Percentiles rank a stretch among this genome's conserved stretches.
Conservation (phyloP, 2,329 filamentous ascomycete species). For the Verticillium klebahnii region DNA sequence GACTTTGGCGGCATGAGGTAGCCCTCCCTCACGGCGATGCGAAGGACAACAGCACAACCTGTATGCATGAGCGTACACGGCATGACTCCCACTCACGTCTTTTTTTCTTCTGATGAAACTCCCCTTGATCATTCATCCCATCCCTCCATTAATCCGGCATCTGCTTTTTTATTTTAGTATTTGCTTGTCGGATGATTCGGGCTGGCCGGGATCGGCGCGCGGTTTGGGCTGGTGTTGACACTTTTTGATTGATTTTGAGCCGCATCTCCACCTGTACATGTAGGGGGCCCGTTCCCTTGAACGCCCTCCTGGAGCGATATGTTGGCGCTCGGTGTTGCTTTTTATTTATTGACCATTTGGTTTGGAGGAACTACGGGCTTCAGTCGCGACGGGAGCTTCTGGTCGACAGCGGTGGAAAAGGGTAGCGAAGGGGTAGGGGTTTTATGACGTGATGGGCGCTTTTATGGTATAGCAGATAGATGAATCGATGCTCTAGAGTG, state of each 20-base stretch:
- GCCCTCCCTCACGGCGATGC: neutral
- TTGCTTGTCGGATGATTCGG: neutral
- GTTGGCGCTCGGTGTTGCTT: neutral
- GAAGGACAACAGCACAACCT: neutral
- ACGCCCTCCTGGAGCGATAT: neutral
- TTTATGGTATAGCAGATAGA: neutral
- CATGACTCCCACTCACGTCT: neutral
- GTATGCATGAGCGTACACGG: neutral
- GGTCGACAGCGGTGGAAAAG: neutral
- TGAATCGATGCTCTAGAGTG: neutral
- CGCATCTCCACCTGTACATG: neutral
- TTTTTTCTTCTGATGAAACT: neutral
- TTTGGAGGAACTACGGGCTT: neutral
- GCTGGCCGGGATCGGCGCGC: neutral
- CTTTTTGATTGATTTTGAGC: neutral
- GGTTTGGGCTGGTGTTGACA: neutral
- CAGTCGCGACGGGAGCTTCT: neutral
- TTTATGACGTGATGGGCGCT: neutral
- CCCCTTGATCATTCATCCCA: neutral
- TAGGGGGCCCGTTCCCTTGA: neutral
- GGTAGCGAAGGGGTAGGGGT: neutral
- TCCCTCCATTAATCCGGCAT: neutral
- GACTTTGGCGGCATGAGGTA: constrained; percentile 11
- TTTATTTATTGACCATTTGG: neutral
- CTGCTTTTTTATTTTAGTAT: neutral